Base-by-base conservation (phyloP, 805 yeast species). In the Kurtzmaniella cleridarum region DNA sequence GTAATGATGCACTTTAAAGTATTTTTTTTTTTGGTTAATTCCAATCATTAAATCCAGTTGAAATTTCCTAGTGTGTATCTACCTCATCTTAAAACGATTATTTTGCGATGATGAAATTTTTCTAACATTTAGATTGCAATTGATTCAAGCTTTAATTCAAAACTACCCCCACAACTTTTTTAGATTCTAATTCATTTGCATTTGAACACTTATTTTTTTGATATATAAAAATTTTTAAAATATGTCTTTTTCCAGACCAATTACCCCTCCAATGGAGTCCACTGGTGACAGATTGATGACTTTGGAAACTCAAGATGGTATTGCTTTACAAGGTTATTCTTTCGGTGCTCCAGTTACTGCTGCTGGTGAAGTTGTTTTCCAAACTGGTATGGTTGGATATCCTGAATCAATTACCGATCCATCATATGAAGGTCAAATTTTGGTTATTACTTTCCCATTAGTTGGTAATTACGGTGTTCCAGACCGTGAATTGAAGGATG, bases 391-490 rank as follows among this genome's bases (percentile, higher is more conserved):
- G 96, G 98, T 93, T 52, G 98, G 98, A 46, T 93, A 93, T 64
- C 98, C 98, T 31, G 98, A 93, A 64, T 86, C 96, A 7, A 89
- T 93, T 95, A 93, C 98, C 16, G 98, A 93, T 64, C 99, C 99
- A 29, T 89, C 97, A 5, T 93, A 93, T 64, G 82, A 81, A 53
- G 99, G 98, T 37, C 99, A 93, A 71, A 93, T 93, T 51, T 78
- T 93, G 49, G 95, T 93, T 44, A 87, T 93, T 68, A 93, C 98
- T 6, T 97, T 89, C 65, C 98, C 98, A 16, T 74, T 93, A 57
- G 88, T 93, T 54, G 99, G 99, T 49, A 93, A 93, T 73, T 93
- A 93, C 66, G 98, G 98, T 79, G 98, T 93, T 41, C 98, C 99
- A 45, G 95, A 88, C 63, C 81, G 91, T 54, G 48, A 57, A 34